Conservation (phyloP, 169 alveolate genomes). For the Hepatocystis sp. region DNA sequence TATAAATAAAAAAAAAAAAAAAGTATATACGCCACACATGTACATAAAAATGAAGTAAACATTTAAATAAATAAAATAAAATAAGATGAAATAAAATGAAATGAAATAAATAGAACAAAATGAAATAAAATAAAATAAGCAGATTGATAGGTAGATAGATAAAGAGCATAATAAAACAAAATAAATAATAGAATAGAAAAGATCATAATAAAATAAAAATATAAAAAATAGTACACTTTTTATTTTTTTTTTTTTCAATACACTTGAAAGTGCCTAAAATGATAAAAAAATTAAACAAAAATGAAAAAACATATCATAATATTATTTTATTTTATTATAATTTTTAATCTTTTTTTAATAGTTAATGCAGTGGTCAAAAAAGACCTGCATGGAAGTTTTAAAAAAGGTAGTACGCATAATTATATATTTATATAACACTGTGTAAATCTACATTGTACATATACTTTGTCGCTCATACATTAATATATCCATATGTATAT, state of each 20-base stretch:
- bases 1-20: background rate
- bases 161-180: no score
- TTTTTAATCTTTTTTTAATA: slow-evolving; percentile 7
- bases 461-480: no score
- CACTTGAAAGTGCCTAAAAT: slow-evolving; percentile 14
- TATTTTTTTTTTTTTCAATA: background rate
- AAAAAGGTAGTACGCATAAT: slow-evolving; percentile 28
- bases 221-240: no score
- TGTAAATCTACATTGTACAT: background rate
- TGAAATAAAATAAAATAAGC: no score
- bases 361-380: slow-evolving; percentile 29
- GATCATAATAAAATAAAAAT: no score
- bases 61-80: slow-evolving; percentile 9
- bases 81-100: background rate
- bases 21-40: background rate
- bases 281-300: slow-evolving; percentile 12
- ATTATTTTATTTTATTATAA: slow-evolving; percentile 29
- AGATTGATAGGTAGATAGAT: no score
- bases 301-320: slow-evolving; percentile 41
- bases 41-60: background rate
- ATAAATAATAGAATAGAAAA: no score
- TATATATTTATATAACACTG: background rate
- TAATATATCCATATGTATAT: no score
- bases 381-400: slow-evolving; percentile 18
- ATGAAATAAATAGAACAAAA: no score